Evolutionary conservation across 331 rosid species (phyloP).

Genomic region (Spiraea crenata): DNA sequence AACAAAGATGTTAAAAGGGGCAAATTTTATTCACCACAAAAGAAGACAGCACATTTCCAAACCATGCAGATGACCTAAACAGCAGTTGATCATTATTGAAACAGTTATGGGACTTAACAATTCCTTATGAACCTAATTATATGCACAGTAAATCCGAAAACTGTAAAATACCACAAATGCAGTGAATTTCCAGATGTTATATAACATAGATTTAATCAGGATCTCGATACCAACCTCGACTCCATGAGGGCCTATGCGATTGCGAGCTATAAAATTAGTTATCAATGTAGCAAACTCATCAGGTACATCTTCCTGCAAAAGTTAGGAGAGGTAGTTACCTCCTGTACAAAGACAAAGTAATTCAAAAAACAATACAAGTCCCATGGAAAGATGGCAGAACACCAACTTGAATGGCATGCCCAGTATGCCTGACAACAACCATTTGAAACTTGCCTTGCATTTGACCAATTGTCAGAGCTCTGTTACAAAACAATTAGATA

Average conservation of each 20-base stretch:
- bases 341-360: conserved; percentile 16
- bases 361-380: background rate
- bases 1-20: background rate
- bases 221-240: conserved; percentile 61
- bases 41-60: background rate
- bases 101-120: background rate
- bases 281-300: conserved; percentile 76
- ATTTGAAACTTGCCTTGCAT: conserved; percentile 99
- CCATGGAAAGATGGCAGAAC: conserved; percentile 15
- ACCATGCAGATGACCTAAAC: background rate
- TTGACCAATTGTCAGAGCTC: conserved; percentile 96
- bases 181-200: background rate
- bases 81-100: background rate
- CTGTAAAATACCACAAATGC: background rate
- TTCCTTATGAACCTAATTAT: background rate
- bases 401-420: conserved; percentile 93
- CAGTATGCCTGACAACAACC: conserved; percentile 81
- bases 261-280: conserved; percentile 69
- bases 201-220: background rate
- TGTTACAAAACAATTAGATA: conserved; percentile 23
- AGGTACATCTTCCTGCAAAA: conserved; percentile 86
- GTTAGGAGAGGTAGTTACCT: conserved; percentile 1
- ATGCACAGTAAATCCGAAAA: background rate
- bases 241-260: conserved; percentile 85
- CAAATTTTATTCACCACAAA: background rate